Evolutionary conservation across 2,329 filamentous ascomycete genomes (phyloP).

Genomic region (Aureobasidium sp.): DNA sequence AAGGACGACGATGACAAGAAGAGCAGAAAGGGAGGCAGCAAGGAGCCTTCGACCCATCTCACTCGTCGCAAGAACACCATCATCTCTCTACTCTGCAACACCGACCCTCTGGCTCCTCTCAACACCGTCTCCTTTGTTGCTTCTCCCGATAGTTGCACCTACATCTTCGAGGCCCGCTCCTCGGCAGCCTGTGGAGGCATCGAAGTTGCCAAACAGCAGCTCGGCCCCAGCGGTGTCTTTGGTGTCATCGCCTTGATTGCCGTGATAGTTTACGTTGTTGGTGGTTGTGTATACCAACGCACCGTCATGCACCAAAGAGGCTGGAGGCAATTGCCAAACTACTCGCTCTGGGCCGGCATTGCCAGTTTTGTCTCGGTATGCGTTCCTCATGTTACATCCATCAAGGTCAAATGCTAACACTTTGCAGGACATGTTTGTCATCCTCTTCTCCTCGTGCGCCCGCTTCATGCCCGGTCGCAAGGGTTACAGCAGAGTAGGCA

Average conservation of each 20-base stretch:
- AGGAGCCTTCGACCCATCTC: conserved; percentile 35
- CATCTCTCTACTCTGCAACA: conserved; percentile 89
- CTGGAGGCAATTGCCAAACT: conserved; percentile 93
- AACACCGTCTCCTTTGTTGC: conserved; percentile 78
- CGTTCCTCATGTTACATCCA: background rate
- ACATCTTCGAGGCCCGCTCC: conserved; percentile 90
- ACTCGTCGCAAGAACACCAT: conserved; percentile 72
- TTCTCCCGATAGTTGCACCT: conserved; percentile 76
- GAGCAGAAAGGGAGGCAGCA: conserved; percentile 14
- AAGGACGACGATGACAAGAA: conserved; percentile 18
- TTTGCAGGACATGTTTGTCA: conserved; percentile 50
- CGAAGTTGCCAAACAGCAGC: conserved; percentile 47
- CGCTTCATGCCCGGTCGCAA: conserved; percentile 55
- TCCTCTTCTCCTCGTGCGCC: conserved; percentile 59
- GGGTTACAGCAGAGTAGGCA: conserved; percentile 58
- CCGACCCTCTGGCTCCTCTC: conserved; percentile 59
- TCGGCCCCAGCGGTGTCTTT: conserved; percentile 68
- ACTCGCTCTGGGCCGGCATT: conserved; percentile 82
- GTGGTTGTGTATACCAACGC: conserved; percentile 90
- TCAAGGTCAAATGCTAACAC: too few species aligned
- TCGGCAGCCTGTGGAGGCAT: conserved; percentile 72
- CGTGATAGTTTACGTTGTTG: conserved; percentile 78
- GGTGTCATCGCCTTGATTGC: conserved; percentile 73
- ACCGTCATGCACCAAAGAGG: conserved; percentile 90
- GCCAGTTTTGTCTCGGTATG: conserved; percentile 75